Percentiles rank a stretch among this genome's conserved stretches.
phyloP scores from a whole-genome alignment of 2,329 filamentous ascomycete species.

The Orbilia javanica region DNA sequence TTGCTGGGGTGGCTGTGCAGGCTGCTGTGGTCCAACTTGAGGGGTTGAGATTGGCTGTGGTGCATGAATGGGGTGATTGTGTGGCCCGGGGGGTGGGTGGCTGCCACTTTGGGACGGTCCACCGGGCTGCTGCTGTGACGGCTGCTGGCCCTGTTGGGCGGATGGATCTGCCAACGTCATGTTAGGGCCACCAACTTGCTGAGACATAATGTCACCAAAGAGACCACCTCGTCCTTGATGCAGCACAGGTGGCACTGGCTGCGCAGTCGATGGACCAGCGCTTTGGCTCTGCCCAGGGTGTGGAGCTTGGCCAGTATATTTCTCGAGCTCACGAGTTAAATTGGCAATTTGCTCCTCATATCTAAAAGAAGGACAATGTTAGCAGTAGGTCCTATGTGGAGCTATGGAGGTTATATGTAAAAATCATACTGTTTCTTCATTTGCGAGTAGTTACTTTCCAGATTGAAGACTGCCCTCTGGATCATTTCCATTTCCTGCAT shows the following conservation, averaged over 20 bases:
- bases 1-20: slow-evolving; percentile 68
- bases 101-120: slow-evolving; percentile 72
- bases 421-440: slow-evolving; percentile 87
- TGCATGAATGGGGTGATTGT: slow-evolving; percentile 73
- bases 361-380: slow-evolving; percentile 67
- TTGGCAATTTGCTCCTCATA: slow-evolving; percentile 92
- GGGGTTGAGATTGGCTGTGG: slow-evolving; percentile 69
- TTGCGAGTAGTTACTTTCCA: slow-evolving; percentile 88
- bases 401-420: not conserved
- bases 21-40: slow-evolving; percentile 71
- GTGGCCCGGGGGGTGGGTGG: slow-evolving; percentile 65
- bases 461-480: slow-evolving; percentile 88
- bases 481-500: slow-evolving; percentile 96
- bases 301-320: slow-evolving; percentile 72
- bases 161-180: slow-evolving; percentile 82
- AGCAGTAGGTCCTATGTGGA: slow-evolving; percentile 25
- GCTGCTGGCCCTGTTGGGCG: slow-evolving; percentile 73
- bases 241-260: slow-evolving; percentile 77
- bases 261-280: slow-evolving; percentile 83
- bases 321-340: slow-evolving; percentile 87
- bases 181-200: slow-evolving; percentile 79
- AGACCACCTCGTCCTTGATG: slow-evolving; percentile 89
- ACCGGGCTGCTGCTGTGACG: slow-evolving; percentile 70
- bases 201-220: slow-evolving; percentile 95
- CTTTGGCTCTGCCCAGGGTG: slow-evolving; percentile 74